Evolutionary conservation across 257 asterid species (phyloP), one percentile per base, ranked within the genome.

Genomic region (Leptodermis oblonga): DNA sequence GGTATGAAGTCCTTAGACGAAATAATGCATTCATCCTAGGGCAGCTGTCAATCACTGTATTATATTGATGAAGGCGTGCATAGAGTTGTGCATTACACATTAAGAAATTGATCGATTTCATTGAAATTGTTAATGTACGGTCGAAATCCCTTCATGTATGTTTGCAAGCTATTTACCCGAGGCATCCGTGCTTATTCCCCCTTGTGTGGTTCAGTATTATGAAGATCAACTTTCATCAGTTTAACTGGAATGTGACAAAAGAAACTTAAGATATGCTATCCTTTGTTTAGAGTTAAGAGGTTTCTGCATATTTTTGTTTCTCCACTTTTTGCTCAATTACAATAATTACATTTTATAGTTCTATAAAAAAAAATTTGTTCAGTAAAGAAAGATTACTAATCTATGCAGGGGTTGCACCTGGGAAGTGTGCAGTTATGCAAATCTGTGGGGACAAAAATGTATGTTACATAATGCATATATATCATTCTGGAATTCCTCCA

Each of bases 391-490:
- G 39, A 63, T 63, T 46, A 42, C 71, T 75, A 7, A 54, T 67
- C 36, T 78, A 33, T 73, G 80, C 80, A 92, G 98, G 98, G 62
- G 87, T 79, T 59, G 68, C 93, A 43, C 92, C 92, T 60, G 90
- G 97, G 78, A 87, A 90, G 80, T 92, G 89, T 43, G 97, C 98
- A 54, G 96, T 90, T 63, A 74, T 93, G 89, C 97, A 93, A 80
- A 87, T 93, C 76, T 93, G 96, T 61, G 94, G 88, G 49, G 95
- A 83, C 67, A 82, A 73, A 58, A 75, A 55, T 65, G 54, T 68
- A 65, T 93, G 98, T 74, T 80, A 86, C 78, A 92, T 93, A 45
- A 41, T 93, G 83, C 98, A 93, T 83, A 82, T 93, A 61, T 51
- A 80, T 77, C 93, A 88, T 74, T 82, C 97, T 37, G 94, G 92